Percentiles rank a stretch among this genome's conserved stretches.
These are phyloP conservation scores for Pythium vanterpoolii DNA, from an alignment of 352 stramenopile species.

Conservation along the genomic window DNA sequence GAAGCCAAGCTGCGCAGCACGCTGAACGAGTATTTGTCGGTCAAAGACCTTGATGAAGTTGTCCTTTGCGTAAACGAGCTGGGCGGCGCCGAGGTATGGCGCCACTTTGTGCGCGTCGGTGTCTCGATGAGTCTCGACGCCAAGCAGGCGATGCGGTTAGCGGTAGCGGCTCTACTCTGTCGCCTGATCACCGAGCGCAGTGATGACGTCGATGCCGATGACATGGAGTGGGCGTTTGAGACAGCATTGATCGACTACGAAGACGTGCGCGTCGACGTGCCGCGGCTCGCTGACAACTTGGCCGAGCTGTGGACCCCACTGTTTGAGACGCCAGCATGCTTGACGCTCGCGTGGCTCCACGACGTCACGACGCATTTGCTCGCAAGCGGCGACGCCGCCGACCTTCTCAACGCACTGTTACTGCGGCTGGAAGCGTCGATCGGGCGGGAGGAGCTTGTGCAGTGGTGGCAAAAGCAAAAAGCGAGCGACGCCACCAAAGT, in stretches of 20 bases:
- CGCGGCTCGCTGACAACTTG: constrained; percentile 50
- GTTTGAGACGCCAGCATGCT: constrained; percentile 40
- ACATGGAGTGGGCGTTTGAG: constrained; percentile 56
- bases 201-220: constrained; percentile 44
- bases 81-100: constrained; percentile 37
- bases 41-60: constrained; percentile 74
- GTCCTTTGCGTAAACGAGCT: constrained; percentile 76
- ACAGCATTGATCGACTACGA: constrained; percentile 63
- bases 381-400: constrained; percentile 37
- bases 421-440: constrained; percentile 26
- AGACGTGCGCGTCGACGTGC: constrained; percentile 72
- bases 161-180: constrained; percentile 39
- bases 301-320: constrained; percentile 59
- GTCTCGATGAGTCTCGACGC: constrained; percentile 47
- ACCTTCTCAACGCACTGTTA: constrained; percentile 51
- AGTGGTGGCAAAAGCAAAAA: constrained; percentile 50
- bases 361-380: constrained; percentile 41
- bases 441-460: constrained; percentile 33
- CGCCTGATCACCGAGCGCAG: constrained; percentile 30
- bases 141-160: constrained; percentile 43
- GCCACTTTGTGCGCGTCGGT: constrained; percentile 62
- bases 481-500: neutral
- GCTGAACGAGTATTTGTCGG: constrained; percentile 72
- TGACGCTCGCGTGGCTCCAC: constrained; percentile 52
- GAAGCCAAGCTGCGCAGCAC: constrained; percentile 65